Evolutionary conservation across 108 stramenopile genomes (phyloP).

Genomic region (Pseudonitzschia pungens): DNA sequence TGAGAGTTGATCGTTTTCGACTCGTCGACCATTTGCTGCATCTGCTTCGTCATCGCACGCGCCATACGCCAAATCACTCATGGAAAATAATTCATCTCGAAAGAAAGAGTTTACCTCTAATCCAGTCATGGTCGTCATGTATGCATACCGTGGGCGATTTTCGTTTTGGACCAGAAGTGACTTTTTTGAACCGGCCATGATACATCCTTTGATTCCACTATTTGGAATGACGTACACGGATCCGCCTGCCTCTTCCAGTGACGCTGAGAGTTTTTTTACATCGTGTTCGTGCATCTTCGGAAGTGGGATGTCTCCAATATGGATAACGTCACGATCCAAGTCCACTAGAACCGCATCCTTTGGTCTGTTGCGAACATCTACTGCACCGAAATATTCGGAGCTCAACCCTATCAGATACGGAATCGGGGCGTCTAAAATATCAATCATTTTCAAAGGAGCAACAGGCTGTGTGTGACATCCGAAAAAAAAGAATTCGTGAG

Average conservation of each 20-base stretch:
- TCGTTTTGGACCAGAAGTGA: constrained; percentile 29
- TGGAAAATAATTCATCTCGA: constrained; percentile 20
- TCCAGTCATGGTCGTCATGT: constrained; percentile 27
- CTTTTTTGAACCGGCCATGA: constrained; percentile 41
- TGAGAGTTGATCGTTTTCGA: constrained; percentile 13
- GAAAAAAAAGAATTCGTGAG: neutral
- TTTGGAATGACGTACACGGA: constrained; percentile 46
- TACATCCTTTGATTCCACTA: constrained; percentile 42
- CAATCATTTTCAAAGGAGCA: constrained; percentile 77
- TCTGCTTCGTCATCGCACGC: constrained; percentile 15
- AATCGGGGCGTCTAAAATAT: constrained; percentile 87
- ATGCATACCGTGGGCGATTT: constrained; percentile 44
- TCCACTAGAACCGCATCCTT: constrained; percentile 74
- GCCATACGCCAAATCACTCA: constrained; percentile 30
- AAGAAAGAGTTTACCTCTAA: constrained; percentile 1
- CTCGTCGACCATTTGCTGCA: neutral
- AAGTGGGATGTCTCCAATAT: constrained; percentile 51
- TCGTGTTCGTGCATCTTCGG: constrained; percentile 64
- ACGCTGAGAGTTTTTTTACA: constrained; percentile 57
- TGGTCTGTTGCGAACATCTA: constrained; percentile 42
- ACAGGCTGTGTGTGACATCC: constrained; percentile 39
- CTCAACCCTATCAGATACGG: constrained; percentile 85
- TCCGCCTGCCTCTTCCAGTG: constrained; percentile 56
- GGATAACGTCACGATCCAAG: constrained; percentile 72
- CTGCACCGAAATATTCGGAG: constrained; percentile 50